These are phyloP conservation scores for Citrus sp. DNA, from an alignment of 345 rosid species.

Conservation along the genomic window DNA sequence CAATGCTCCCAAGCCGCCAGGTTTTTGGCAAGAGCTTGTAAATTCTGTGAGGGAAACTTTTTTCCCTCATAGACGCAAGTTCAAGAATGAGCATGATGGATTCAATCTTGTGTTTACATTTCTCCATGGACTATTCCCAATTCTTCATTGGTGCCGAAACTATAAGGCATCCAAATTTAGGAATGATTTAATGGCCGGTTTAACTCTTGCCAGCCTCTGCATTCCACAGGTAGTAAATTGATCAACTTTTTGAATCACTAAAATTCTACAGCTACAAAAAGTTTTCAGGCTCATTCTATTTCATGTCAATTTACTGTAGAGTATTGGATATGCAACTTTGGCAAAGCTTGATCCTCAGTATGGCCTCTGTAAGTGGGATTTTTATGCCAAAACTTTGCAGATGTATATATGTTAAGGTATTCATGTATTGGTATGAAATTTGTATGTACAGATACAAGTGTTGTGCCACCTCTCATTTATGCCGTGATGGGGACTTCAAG, in stretches of 20 bases:
- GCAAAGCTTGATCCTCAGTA: slow-evolving; percentile 94
- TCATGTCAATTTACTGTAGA: slow-evolving; percentile 32
- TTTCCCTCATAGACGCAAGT: slow-evolving; percentile 28
- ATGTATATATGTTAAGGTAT: not conserved
- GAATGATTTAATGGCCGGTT: slow-evolving; percentile 77
- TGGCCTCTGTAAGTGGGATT: slow-evolving; percentile 71
- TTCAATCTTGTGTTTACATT: slow-evolving; percentile 27
- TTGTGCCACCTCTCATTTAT: slow-evolving; percentile 81
- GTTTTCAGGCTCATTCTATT: not conserved
- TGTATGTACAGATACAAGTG: slow-evolving; percentile 60
- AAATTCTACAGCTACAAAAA: not conserved
- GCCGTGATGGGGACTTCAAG: slow-evolving; percentile 93
- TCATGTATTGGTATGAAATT: not conserved
- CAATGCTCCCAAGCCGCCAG: slow-evolving; percentile 68
- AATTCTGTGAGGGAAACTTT: slow-evolving; percentile 33
- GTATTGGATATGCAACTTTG: slow-evolving; percentile 91
- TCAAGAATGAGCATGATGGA: slow-evolving; percentile 32
- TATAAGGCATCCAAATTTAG: slow-evolving; percentile 58
- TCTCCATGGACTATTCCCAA: slow-evolving; percentile 55
- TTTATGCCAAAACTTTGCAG: not conserved
- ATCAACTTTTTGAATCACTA: not conserved
- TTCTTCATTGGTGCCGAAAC: slow-evolving; percentile 59
- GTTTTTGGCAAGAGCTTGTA: slow-evolving; percentile 45
- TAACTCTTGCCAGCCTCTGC: slow-evolving; percentile 96
- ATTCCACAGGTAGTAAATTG: slow-evolving; percentile 69